phyloP scores from a whole-genome alignment of 257 asterid species.

The Leptodermis oblonga region DNA sequence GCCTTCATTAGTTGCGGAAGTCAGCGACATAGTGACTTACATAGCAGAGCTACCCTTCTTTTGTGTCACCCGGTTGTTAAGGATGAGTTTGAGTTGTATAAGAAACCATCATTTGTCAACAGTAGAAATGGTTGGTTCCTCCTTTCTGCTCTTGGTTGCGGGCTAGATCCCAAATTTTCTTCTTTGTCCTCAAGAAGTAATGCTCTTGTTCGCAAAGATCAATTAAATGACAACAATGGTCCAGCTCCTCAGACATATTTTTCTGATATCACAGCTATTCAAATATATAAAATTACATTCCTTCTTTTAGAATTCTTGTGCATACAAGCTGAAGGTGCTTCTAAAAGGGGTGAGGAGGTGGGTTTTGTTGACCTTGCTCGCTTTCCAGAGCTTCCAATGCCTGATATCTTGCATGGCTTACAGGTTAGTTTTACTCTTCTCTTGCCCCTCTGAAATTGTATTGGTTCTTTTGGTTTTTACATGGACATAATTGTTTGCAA shows the following conservation, averaged over 20 bases:
- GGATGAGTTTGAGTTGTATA: conserved; percentile 80
- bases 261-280: conserved; percentile 68
- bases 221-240: conserved; percentile 29
- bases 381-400: conserved; percentile 97
- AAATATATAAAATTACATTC: conserved; percentile 64
- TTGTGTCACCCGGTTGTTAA: conserved; percentile 56
- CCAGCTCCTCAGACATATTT: conserved; percentile 45
- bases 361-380: conserved; percentile 81
- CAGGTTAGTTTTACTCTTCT: conserved; percentile 43
- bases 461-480: background rate
- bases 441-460: background rate
- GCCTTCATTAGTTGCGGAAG: conserved; percentile 83
- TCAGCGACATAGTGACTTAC: conserved; percentile 67
- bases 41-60: conserved; percentile 48
- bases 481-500: background rate
- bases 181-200: conserved; percentile 38
- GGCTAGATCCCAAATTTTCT: conserved; percentile 42
- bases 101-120: conserved; percentile 61
- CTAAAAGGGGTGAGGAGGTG: conserved; percentile 77
- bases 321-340: conserved; percentile 75
- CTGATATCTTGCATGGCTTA: conserved; percentile 87
- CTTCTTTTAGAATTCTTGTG: conserved; percentile 77
- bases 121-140: conserved; percentile 91
- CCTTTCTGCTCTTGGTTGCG: conserved; percentile 73
- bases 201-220: conserved; percentile 52